Conservation (phyloP, 2,329 filamentous ascomycete species). For the Trichoderma guizhouense region DNA sequence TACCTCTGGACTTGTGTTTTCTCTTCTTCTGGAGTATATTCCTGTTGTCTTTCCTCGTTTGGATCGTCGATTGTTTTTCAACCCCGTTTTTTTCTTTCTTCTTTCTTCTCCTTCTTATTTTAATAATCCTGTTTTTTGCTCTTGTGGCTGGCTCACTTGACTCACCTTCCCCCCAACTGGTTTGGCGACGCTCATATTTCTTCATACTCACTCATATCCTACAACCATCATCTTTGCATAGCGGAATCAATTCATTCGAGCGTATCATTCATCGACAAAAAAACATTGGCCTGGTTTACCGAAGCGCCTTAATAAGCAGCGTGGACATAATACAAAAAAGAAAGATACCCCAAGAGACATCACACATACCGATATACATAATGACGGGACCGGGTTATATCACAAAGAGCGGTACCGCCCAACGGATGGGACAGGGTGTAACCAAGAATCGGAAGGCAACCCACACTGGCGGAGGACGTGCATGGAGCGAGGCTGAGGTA, state of each 20-base stretch:
- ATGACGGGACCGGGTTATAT: constrained; percentile 46
- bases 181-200: neutral
- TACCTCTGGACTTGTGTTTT: neutral
- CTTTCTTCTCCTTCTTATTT: constrained; percentile 14
- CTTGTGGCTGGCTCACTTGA: constrained; percentile 31
- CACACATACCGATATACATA: constrained; percentile 33
- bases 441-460: constrained; percentile 65
- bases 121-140: constrained; percentile 28
- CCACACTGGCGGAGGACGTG: constrained; percentile 71
- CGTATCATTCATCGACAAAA: neutral
- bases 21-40: neutral
- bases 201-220: neutral
- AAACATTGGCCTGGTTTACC: neutral
- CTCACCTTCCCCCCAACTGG: constrained; percentile 7
- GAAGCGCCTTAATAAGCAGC: neutral
- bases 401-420: constrained; percentile 51
- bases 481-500: constrained; percentile 86
- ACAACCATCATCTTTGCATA: neutral
- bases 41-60: neutral
- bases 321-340: neutral
- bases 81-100: neutral
- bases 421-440: constrained; percentile 58
- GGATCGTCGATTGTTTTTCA: neutral
- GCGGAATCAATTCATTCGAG: neutral
- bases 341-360: neutral